Percentiles rank a stretch among this genome's conserved stretches.
phyloP scores from a whole-genome alignment of 1,284 basidiomycete genomes.

The Cutaneotrichosporon cyanovorans region DNA sequence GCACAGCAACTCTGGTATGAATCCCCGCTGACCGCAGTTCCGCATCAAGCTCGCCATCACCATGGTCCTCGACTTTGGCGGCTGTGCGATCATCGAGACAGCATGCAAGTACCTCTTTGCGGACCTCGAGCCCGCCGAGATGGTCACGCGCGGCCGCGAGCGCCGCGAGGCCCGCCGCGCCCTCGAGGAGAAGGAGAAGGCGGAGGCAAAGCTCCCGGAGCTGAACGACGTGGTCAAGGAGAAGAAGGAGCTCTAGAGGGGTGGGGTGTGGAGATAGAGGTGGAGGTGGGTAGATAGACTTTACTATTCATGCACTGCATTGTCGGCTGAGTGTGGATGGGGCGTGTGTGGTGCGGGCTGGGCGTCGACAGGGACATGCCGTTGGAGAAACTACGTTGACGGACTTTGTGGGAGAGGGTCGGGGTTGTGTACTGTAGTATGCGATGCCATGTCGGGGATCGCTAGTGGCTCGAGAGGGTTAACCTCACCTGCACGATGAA shows the following conservation, averaged over 20 bases:
- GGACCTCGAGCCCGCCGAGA: conserved; percentile 71
- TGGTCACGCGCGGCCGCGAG: conserved; percentile 76
- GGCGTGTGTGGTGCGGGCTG: too few relatives aligned
- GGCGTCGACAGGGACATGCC: too few relatives aligned
- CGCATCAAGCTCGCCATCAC: conserved; percentile 63
- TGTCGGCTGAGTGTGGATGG: too few relatives aligned
- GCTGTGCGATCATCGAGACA: conserved; percentile 77
- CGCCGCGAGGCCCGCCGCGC: conserved; percentile 53
- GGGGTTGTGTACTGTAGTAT: too few relatives aligned
- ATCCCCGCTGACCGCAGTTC: conserved; percentile 53
- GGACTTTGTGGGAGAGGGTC: too few relatives aligned
- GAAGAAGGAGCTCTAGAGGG: conserved; percentile 7
- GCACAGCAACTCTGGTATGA: background rate
- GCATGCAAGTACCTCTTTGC: conserved; percentile 82
- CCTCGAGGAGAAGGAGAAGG: conserved; percentile 29
- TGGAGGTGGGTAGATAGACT: too few relatives aligned
- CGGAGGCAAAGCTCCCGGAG: conserved; percentile 14
- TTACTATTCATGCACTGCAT: too few relatives aligned
- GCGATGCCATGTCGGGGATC: too few relatives aligned
- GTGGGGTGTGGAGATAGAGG: too few relatives aligned
- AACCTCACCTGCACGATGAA: too few relatives aligned
- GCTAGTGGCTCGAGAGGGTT: too few relatives aligned
- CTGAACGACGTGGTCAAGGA: conserved; percentile 19
- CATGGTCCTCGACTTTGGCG: conserved; percentile 83
- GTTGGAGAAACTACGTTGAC: too few relatives aligned